Percentiles rank a stretch among this genome's conserved stretches.
Conservation (phyloP, 2,329 filamentous ascomycete species). For the Colletotrichum eremochloae region DNA sequence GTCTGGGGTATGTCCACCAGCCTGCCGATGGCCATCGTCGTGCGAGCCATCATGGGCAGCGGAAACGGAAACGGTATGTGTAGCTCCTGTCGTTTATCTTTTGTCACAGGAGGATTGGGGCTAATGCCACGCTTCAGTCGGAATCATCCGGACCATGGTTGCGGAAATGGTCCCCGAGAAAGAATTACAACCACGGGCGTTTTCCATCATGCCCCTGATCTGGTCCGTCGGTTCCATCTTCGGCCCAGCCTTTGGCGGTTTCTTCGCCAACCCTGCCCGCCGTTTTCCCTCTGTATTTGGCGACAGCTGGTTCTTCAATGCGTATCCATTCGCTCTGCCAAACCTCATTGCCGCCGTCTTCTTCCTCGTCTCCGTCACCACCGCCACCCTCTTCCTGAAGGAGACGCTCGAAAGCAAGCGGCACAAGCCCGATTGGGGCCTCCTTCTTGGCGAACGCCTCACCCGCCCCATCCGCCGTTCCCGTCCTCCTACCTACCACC, state of each 20-base stretch:
- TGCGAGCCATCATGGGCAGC: conserved; percentile 83
- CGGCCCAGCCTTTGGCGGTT: conserved; percentile 88
- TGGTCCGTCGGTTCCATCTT: conserved; percentile 92
- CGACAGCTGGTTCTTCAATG: conserved; percentile 74
- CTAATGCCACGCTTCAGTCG: conserved; percentile 64
- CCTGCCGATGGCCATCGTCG: conserved; percentile 82
- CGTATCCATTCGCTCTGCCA: conserved; percentile 86
- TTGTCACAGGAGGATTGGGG: background rate
- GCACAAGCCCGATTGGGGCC: conserved; percentile 78
- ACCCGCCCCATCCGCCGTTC: conserved; percentile 52
- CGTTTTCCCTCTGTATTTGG: conserved; percentile 81
- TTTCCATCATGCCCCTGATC: conserved; percentile 91
- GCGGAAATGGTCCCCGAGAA: conserved; percentile 92
- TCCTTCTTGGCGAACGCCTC: conserved; percentile 78
- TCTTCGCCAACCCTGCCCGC: conserved; percentile 83
- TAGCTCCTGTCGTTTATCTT: conserved; percentile 17
- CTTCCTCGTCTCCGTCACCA: conserved; percentile 82
- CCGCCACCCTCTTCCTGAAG: conserved; percentile 83
- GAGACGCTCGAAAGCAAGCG: conserved; percentile 86
- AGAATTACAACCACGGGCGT: conserved; percentile 88
- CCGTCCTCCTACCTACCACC: conserved; percentile 46
- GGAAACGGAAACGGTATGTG: conserved; percentile 84
- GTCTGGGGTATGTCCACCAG: conserved; percentile 87
- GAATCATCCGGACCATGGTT: conserved; percentile 91
- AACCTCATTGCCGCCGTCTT: conserved; percentile 83